Base-by-base conservation (phyloP, 129 eudicot genomes). In the Deinandra increscens region DNA sequence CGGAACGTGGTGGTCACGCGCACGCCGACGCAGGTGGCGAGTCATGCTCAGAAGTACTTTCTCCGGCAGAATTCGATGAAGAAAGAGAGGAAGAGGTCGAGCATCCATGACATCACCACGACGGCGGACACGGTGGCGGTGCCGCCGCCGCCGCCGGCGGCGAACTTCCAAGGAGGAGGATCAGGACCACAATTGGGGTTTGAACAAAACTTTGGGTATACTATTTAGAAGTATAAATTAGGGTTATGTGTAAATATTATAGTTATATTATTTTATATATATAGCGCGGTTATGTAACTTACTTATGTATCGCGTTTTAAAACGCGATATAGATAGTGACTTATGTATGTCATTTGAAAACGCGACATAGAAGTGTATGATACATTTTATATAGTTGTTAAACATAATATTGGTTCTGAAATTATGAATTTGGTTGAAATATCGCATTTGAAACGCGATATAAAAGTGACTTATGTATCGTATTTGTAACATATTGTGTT, bases 1-100 rank as follows among this genome's bases (percentile, higher is more conserved):
- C 72, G 95, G 66, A 88, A 84, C 64, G 85, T 78, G 12, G 95
- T 88, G 13, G 84, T 85, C 49, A 80, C 95, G 1, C 71, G 90
- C 51, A 87, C 95, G 6, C 87, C 95, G 10, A 82, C 95, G 1
- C 95, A 87, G 60, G 90, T 87, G 13, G 95, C 95, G 0, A 87
- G 95, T 49, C 95, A 87, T 7, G 95, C 95, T 0, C 95, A 87
- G 49, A 87, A 87, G 70, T 88, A 82, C 72, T 85, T 51, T 58
- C 87, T 88, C 12, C 82, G 95, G 2, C 95, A 82, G 60, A 80
- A 76, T 64, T 82, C 90, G 4, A 79, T 75, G 75, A 88, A 85
- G 78, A 88, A 82, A 73, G 95, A 84, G 74, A 73, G 88, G 67
- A 88, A 84, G 69, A 82, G 95, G 58, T 84, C 91, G 5, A 87